phyloP scores from a whole-genome alignment of 352 stramenopile genomes.

The Hyaloperonospora brassicae region DNA sequence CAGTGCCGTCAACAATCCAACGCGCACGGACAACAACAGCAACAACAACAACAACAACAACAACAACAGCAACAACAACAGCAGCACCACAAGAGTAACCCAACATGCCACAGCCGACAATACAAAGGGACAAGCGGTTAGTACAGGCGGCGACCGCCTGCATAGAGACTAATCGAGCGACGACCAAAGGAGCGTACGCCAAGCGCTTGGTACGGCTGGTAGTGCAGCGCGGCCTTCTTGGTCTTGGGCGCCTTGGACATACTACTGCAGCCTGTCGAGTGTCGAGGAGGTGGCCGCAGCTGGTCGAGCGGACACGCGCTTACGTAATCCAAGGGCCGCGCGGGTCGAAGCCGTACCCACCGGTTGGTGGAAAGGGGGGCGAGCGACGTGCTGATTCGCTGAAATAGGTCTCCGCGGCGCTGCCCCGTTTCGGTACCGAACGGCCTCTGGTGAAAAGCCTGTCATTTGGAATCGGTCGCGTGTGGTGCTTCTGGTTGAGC shows the following conservation, averaged over 20 bases:
- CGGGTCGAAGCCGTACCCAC: too few species aligned
- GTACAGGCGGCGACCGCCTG: too few species aligned
- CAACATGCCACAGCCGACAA: neutral
- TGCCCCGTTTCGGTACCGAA: too few species aligned
- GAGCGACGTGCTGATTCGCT: neutral
- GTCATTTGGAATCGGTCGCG: neutral
- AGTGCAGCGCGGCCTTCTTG: conserved; percentile 66
- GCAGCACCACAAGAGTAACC: neutral
- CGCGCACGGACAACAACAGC: too few species aligned
- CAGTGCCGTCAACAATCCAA: neutral
- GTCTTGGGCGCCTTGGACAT: conserved; percentile 80
- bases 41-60: too few species aligned
- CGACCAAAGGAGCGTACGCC: conserved; percentile 8
- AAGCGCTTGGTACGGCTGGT: conserved; percentile 71
- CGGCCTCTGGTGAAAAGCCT: neutral
- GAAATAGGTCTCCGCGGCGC: neutral
- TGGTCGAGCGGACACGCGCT: too few species aligned
- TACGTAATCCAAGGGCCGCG: too few species aligned
- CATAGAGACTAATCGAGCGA: too few species aligned
- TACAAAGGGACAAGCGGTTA: neutral
- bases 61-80: neutral
- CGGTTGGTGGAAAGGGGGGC: too few species aligned
- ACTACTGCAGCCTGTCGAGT: neutral
- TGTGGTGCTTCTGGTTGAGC: neutral
- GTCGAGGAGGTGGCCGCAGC: too few species aligned